Evolutionary conservation across 768 basidiomycete species (phyloP), one percentile per base, ranked within the genome.

Genomic region (Pulveroboletus sp.): DNA sequence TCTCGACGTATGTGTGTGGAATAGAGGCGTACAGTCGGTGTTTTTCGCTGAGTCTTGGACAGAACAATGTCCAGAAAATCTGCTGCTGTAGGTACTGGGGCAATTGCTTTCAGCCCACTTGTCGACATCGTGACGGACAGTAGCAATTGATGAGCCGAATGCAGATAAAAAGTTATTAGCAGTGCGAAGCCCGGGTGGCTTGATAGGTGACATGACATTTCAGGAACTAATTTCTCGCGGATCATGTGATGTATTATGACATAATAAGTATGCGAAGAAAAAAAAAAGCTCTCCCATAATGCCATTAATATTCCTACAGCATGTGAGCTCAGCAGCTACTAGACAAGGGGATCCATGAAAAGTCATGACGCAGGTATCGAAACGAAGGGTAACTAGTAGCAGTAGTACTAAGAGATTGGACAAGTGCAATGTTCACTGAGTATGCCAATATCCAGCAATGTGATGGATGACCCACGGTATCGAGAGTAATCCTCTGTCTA

Each of bases 11-110:
- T 27, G 25, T 20, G 19, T 20, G 14, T 27, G 8, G 35, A 37
- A 43, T 12, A 35, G 25, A 4, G 5, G 37, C 59, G 40, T 64
- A 91, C 92, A 24, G 95, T 98, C 10, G 95, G 95, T 21, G 95
- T 98, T 77, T 97, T 97, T 63, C 95, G 77, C 75, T 97, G 94
- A 1, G 95, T 97, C 69, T 84, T 94, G 61, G 89, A 91, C 62
- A 95, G 66, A 32, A 95, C 90, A 51, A 95, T 94, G 69, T 95
- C 92, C 71, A 95, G 69, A 63, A 98, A 97, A 71, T 97, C 95
- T 14, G 83, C 74, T 56, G 95, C 93, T 36, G 91, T 97, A 40
- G 97, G 97, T 43, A 99, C 95, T n/a, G 97, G 97, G 43, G 97
- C 90, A 66, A 99, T 99, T 40, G 89, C 87, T 75, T 97, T 97